These are phyloP conservation scores for Colletotrichum theobromicola DNA, from an alignment of 2,329 filamentous ascomycete genomes.

Conservation along the genomic window DNA sequence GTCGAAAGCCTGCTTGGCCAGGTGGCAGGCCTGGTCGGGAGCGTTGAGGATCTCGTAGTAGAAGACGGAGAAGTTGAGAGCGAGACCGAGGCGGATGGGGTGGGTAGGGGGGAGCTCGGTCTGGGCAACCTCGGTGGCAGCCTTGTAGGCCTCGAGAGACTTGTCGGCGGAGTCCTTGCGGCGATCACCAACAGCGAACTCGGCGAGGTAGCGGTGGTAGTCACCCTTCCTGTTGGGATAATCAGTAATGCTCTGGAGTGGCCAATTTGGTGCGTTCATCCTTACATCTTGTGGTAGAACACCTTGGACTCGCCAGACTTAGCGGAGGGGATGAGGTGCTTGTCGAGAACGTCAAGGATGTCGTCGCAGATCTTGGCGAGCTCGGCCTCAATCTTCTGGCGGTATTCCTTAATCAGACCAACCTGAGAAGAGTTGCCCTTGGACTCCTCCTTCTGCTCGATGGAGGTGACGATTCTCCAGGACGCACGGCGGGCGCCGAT, in stretches of 20 bases:
- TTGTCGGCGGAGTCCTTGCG: conserved; percentile 94
- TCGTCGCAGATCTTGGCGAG: conserved; percentile 98
- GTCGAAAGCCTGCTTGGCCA: conserved; percentile 94
- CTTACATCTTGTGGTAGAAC: conserved; percentile 99
- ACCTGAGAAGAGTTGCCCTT: conserved; percentile 97
- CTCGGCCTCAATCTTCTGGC: conserved; percentile 96
- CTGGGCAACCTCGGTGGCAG: conserved; percentile 85
- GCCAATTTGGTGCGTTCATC: conserved; percentile 18
- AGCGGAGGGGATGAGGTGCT: conserved; percentile 92
- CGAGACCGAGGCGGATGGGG: conserved; percentile 90
- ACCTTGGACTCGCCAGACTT: conserved; percentile 98
- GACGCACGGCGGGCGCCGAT: conserved; percentile 96
- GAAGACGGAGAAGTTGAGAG: conserved; percentile 97
- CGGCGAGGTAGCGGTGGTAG: conserved; percentile 98
- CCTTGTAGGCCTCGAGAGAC: conserved; percentile 97
- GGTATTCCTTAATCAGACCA: conserved; percentile 94
- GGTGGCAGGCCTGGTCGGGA: conserved; percentile 96
- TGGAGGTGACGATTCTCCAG: conserved; percentile 97
- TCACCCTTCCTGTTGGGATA: conserved; percentile 85
- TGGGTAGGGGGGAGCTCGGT: conserved; percentile 90
- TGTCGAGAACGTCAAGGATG: conserved; percentile 91
- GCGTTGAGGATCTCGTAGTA: conserved; percentile 99
- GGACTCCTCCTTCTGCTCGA: conserved; percentile 99
- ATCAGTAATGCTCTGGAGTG: neutral
- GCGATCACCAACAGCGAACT: conserved; percentile 93